Conservation (phyloP, 169 alveolate species). For the Cryptosporidium andersoni region DNA sequence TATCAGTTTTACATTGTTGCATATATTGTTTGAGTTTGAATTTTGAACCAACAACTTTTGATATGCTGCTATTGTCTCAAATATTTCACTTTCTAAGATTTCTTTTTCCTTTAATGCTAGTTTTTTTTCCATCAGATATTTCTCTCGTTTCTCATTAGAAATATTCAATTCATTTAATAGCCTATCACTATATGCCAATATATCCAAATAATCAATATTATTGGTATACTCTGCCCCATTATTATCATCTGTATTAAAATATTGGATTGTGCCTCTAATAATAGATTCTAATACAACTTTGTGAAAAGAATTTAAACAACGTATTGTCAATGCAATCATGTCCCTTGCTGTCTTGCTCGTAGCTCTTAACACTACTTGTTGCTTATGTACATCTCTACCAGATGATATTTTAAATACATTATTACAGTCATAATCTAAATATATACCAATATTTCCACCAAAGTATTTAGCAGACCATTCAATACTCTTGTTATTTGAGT, state of each 20-base stretch:
- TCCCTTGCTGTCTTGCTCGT: slow-evolving; percentile 59
- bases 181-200: slow-evolving; percentile 15
- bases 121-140: slow-evolving; percentile 13
- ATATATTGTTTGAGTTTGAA: neutral
- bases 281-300: slow-evolving; percentile 18
- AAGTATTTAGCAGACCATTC: slow-evolving; percentile 70
- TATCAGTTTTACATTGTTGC: no score
- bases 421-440: neutral
- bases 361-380: slow-evolving; percentile 9
- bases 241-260: neutral
- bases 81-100: slow-evolving; percentile 33
- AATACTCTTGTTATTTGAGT: slow-evolving; percentile 18
- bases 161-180: slow-evolving; percentile 21
- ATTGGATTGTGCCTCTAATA: slow-evolving; percentile 5
- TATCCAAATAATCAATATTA: neutral
- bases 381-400: slow-evolving; percentile 55
- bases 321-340: slow-evolving; percentile 33
- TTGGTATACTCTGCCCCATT: neutral
- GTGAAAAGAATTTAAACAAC: slow-evolving; percentile 42
- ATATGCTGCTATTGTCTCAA: slow-evolving; percentile 64
- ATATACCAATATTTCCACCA: slow-evolving; percentile 48
- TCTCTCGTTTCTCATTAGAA: neutral
- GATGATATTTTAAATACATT: slow-evolving; percentile 24
- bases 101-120: slow-evolving; percentile 6
- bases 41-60: slow-evolving; percentile 37